Evolutionary conservation across 2,329 filamentous ascomycete genomes (phyloP), one percentile per base, ranked within the genome.

Genomic region (Harringtonia aguacate): DNA sequence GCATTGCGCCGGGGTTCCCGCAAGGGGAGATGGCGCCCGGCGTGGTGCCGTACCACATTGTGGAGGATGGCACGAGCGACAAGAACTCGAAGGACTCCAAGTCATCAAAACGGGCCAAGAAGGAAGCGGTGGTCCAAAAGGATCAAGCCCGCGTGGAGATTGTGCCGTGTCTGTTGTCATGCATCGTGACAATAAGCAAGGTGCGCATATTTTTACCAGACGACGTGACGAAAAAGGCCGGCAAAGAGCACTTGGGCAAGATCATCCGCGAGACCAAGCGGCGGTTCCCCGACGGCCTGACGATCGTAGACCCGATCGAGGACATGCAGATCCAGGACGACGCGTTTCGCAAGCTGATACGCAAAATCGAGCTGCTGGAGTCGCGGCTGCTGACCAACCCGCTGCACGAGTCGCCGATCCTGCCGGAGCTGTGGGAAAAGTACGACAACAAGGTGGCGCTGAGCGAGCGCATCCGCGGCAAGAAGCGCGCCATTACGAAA

Each of bases 311-410:
- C 56, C 92, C 92, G 0, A 82, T 98, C 33, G 89, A 97, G 61
- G 89, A 95, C 58, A 97, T 98, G 92, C 77, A 79, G 24, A 97
- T 98, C 56, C 82, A 73, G 4, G 92, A 97, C 56, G 88, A 95
- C 1, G 81, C 79, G 0, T 97, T 98, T 69, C 95, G 94, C 70
- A 87, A 88, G 60, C 76, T 95, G 4, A 75, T 97, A 45, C 69
- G 88, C 63, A 97, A 97, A 77, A 95, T 98, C 48, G 92, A 98
- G 64, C 86, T 97, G 12, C 76, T 98, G 2, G 92, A 98, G 64
- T 92, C 90, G 6, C 81, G 86, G 42, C 70, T 98, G 20, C 67
- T 97, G 24, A 77, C 86, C 14, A 97, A 95, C 61, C 88, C 90
- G 5, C 73, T 98, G 15, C 90, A 98, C 62, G 85, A 90, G 48